Evolutionary conservation across 2,329 filamentous ascomycete species (phyloP).

Genomic region (Trichoderma arundinaceum): DNA sequence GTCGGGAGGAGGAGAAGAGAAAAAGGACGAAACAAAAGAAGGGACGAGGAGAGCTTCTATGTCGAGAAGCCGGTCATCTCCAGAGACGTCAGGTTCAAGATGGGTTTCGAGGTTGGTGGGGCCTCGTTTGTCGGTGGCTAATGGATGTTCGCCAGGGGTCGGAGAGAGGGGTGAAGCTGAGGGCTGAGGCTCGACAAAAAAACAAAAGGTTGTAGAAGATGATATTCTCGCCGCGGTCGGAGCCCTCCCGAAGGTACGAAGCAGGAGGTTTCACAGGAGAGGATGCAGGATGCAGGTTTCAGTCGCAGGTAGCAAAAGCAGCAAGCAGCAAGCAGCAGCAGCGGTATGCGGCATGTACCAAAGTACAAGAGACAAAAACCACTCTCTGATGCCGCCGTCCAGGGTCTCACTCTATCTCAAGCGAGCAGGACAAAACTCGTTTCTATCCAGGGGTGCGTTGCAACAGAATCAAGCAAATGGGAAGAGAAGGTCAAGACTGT

Average conservation of each 20-base stretch:
- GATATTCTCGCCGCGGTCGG: conserved; percentile 12
- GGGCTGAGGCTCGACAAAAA: conserved; percentile 3
- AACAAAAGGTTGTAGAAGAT: conserved; percentile 6
- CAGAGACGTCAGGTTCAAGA: conserved; percentile 33
- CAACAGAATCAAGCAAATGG: neutral
- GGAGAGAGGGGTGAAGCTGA: neutral
- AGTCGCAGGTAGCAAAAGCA: neutral
- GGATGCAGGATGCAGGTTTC: conserved; percentile 18
- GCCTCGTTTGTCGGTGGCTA: neutral
- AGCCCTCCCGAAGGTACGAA: neutral
- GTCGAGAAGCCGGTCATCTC: conserved; percentile 41
- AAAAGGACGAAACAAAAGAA: conserved; percentile 23
- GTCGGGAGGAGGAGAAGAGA: conserved; percentile 14
- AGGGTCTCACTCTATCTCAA: conserved; percentile 11
- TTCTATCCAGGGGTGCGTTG: neutral
- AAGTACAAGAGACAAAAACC: neutral
- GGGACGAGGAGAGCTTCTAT: conserved; percentile 32
- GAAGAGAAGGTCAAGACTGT: neutral
- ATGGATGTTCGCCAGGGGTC: conserved; percentile 23
- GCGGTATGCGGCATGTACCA: conserved; percentile 1
- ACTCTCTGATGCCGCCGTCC: neutral
- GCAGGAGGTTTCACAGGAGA: conserved; percentile 10
- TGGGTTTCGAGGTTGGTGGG: conserved; percentile 26
- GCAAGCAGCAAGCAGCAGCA: neutral
- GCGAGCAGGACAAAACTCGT: neutral